A percentile compares a stretch with the other conserved stretches of the same genome.
phyloP scores from a whole-genome alignment of 176 grass and related monocot genomes.

The Bromus sterilis region DNA sequence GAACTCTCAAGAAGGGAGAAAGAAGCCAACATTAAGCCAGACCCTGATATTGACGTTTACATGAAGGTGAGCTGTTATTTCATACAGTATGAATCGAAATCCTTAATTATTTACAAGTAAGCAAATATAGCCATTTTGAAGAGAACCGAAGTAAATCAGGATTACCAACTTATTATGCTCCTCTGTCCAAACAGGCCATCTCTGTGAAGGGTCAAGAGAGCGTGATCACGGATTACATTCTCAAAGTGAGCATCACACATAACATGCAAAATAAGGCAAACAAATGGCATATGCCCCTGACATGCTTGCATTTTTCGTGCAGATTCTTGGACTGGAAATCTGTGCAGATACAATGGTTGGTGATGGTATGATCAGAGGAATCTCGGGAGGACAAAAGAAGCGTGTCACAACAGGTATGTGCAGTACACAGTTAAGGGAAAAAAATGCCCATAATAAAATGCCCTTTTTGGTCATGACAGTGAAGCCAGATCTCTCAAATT shows the following conservation, averaged over 20 bases:
- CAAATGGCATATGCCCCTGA: background rate
- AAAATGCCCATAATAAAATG: background rate
- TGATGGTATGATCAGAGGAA: slow-evolving; percentile 86
- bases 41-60: slow-evolving; percentile 86
- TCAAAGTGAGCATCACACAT: slow-evolving; percentile 55
- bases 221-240: slow-evolving; percentile 90
- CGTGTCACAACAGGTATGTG: slow-evolving; percentile 82
- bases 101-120: background rate
- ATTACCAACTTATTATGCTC: background rate
- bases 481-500: slow-evolving; percentile 17
- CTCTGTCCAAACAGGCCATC: slow-evolving; percentile 51
- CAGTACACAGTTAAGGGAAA: slow-evolving; percentile 3
- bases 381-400: slow-evolving; percentile 96
- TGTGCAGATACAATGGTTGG: slow-evolving; percentile 98
- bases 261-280: background rate
- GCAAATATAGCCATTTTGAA: background rate
- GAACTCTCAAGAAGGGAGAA: slow-evolving; percentile 95
- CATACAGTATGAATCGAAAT: background rate
- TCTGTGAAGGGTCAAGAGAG: slow-evolving; percentile 90
- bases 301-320: background rate
- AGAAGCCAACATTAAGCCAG: slow-evolving; percentile 81
- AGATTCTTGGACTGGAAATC: slow-evolving; percentile 89
- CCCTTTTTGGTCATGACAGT: background rate
- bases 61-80: slow-evolving; percentile 80
- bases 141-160: background rate